A percentile compares a stretch with the other conserved stretches of the same genome.
Conservation (phyloP, 164 flowering plant genomes). For the Kalanchoe fedtschenkoi region DNA sequence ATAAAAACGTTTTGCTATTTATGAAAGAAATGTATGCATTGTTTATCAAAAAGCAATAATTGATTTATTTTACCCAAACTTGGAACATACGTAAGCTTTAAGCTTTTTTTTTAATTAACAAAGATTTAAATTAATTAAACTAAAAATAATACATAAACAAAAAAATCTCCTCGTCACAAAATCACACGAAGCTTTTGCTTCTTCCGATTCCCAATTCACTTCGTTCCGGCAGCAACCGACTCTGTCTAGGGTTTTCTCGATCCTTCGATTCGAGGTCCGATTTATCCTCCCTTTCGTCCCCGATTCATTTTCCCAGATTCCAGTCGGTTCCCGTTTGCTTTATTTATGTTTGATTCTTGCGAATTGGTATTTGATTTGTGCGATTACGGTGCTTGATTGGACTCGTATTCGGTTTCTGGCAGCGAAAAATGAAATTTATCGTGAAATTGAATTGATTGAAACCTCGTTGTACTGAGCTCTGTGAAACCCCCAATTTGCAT, state of each 20-base stretch:
- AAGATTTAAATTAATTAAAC: too few species aligned
- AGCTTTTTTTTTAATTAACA: too few species aligned
- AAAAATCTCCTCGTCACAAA: too few species aligned
- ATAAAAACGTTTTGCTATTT: too few species aligned
- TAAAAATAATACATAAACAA: too few species aligned
- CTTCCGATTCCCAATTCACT: neutral
- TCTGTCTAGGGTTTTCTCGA: neutral
- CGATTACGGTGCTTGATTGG: neutral
- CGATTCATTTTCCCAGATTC: neutral
- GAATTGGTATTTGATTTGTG: neutral
- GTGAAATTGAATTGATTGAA: neutral
- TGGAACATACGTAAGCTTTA: too few species aligned
- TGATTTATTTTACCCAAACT: too few species aligned
- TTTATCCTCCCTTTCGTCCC: neutral
- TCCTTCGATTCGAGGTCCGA: neutral
- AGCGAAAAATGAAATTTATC: neutral
- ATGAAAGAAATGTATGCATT: too few species aligned
- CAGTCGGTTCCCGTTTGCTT: too few species aligned
- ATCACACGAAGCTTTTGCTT: too few species aligned
- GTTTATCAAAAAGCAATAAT: too few species aligned
- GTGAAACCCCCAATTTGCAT: too few species aligned
- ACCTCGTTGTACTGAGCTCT: neutral
- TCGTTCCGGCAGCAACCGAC: neutral
- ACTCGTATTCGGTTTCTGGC: neutral
- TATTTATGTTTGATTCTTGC: neutral